Evolutionary conservation across 1,284 basidiomycete species (phyloP).

Genomic region (Fomitopsis pinicola): DNA sequence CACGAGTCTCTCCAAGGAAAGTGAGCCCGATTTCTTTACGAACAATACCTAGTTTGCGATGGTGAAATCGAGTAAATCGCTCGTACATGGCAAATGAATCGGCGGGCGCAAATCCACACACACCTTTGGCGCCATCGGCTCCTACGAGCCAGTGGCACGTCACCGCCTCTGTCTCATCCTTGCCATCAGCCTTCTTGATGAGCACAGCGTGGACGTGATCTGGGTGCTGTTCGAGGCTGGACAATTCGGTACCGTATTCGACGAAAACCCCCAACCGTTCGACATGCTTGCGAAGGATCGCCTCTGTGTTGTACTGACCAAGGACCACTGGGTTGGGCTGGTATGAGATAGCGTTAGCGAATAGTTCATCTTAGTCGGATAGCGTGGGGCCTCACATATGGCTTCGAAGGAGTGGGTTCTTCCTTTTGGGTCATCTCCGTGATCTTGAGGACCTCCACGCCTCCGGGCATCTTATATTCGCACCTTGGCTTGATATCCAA

Average conservation of each 20-base stretch:
- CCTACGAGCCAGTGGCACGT: constrained; percentile 24
- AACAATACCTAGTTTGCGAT: constrained; percentile 18
- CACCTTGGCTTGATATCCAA: neutral
- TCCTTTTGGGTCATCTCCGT: neutral
- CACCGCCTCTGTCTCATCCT: constrained; percentile 5
- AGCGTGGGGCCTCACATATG: constrained; percentile 11
- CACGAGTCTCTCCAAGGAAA: constrained; percentile 28
- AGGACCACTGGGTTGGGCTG: constrained; percentile 12
- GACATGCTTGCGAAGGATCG: constrained; percentile 24
- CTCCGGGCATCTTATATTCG: constrained; percentile 9
- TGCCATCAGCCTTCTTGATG: neutral
- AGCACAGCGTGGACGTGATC: constrained; percentile 15
- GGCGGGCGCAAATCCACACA: constrained; percentile 4
- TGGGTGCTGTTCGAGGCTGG: constrained; percentile 16
- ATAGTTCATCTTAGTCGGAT: constrained; percentile 2
- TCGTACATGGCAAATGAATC: constrained; percentile 8
- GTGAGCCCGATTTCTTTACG: constrained; percentile 26
- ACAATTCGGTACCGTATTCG: constrained; percentile 25
- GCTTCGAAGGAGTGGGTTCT: constrained; percentile 9
- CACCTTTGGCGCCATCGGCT: constrained; percentile 33
- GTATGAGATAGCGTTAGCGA: neutral
- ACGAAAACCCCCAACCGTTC: constrained; percentile 18
- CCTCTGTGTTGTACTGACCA: constrained; percentile 23
- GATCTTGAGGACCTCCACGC: constrained; percentile 2
- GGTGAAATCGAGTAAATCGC: neutral